Evolutionary conservation across 1,139 yeast genomes (phyloP).

Genomic region (Pichia sp.): DNA sequence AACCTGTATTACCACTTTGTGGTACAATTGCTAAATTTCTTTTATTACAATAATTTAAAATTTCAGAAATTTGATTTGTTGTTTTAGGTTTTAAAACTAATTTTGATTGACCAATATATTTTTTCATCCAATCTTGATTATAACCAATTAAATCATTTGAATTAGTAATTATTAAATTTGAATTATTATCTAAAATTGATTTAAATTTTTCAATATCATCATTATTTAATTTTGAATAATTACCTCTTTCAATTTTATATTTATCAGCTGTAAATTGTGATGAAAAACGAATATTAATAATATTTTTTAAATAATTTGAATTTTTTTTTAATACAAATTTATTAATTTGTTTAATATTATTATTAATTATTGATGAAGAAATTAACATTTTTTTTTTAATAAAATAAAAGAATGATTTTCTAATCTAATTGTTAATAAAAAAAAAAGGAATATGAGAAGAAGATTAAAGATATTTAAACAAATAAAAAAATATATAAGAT

Average conservation of each 20-base stretch:
- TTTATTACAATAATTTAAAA: slow-evolving; percentile 77
- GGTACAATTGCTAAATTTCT: slow-evolving; percentile 82
- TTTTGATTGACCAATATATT: slow-evolving; percentile 81
- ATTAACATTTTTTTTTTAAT: no score
- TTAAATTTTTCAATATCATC: slow-evolving; percentile 43
- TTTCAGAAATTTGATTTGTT: slow-evolving; percentile 69
- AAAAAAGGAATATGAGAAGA: no score
- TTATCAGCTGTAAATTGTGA: slow-evolving; percentile 13
- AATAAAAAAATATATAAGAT: no score
- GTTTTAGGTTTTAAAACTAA: slow-evolving; percentile 81
- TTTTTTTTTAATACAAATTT: no score
- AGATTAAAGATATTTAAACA: no score
- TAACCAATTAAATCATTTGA: slow-evolving; percentile 60
- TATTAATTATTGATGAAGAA: no score
- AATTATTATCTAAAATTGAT: slow-evolving; percentile 38
- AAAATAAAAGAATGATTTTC: no score
- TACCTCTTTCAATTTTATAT: slow-evolving; percentile 14
- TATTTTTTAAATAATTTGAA: no score
- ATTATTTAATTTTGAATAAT: slow-evolving; percentile 40
- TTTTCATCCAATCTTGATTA: slow-evolving; percentile 96
- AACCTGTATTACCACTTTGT: slow-evolving; percentile 96
- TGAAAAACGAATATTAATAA: neutral
- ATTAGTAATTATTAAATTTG: slow-evolving; percentile 43
- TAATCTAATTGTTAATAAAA: no score
- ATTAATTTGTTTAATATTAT: no score